Evolutionary conservation across 192 early-diverging fungal genomes (phyloP).

Genomic region (Diversispora eburnea): DNA sequence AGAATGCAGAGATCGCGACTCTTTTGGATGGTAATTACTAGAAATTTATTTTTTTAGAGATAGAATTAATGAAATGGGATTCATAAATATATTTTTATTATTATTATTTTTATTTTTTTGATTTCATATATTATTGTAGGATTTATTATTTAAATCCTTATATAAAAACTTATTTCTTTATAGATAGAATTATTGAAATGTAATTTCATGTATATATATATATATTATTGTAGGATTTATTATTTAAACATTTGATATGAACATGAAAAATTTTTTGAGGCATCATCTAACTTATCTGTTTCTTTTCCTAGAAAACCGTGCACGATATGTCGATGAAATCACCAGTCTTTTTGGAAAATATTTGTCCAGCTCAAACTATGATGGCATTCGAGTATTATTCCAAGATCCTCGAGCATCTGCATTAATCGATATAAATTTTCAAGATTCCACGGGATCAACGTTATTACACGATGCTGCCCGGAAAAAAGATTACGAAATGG

Average conservation of each 20-base stretch:
- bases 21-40: constrained; percentile 51
- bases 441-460: constrained; percentile 60
- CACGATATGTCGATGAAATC: constrained; percentile 46
- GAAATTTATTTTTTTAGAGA: not conserved
- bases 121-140: not conserved
- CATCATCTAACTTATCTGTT: not conserved
- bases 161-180: not conserved
- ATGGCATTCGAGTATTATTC: constrained; percentile 42
- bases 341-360: constrained; percentile 53
- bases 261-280: no score
- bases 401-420: constrained; percentile 48
- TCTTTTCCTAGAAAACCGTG: constrained; percentile 42
- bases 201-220: no score
- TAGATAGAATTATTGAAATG: not conserved
- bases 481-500: constrained; percentile 59
- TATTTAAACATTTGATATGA: not conserved
- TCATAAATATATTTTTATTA: not conserved
- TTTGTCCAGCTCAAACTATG: constrained; percentile 39
- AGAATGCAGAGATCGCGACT: constrained; percentile 43
- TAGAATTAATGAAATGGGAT: no score
- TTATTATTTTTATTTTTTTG: not conserved
- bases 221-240: not conserved
- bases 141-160: not conserved
- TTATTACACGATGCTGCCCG: constrained; percentile 68
- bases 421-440: constrained; percentile 68